Base-by-base conservation (phyloP, 441 rosid genomes). In the Flueggea neowawraea region DNA sequence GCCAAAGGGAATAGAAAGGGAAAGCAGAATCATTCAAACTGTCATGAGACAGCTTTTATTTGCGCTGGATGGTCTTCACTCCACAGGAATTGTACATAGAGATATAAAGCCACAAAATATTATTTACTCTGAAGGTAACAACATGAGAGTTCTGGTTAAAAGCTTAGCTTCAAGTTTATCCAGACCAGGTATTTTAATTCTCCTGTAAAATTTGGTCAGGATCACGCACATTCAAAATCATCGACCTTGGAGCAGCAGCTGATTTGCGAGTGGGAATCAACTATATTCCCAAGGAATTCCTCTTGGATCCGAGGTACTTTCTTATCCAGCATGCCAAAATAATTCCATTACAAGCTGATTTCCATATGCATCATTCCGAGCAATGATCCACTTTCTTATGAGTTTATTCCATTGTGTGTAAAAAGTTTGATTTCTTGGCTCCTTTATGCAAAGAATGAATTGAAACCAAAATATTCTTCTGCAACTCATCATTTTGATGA, bases 181-280 rank as follows among this genome's bases (percentile, higher is more conserved):
- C 31, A 14, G 33, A 17, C 58, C 57, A 17, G 60, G 22, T 65
- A 16, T 49, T 62, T 57, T 6, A 51, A 43, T 55, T 28, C 16
- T 50, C 61, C 14, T 47, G 64, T 32, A 58, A 72, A 71, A 74
- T 66, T 58, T 72, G 74, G 68, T 66, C 83, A 90, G 98, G 88
- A 45, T 87, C 98, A 52, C 85, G 91, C 17, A 63, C 84, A 41
- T 94, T 94, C 82, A 90, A 94, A 83, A 90, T 88, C 65, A 94
- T 94, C 33, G 98, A 94, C 84, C 96, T 88, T 69, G 97, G 98
- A 68, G 98, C 96, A 61, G 97, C 97, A 57, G 81, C 98, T 15
- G 98, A 92, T 83, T 74, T 92, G 73, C 81, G 94, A 78, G 98
- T 82, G 54, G 96, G 98, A 52, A 94, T 94, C 69, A 90, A 94